These are phyloP conservation scores for Carpinus fangiana DNA, from an alignment of 306 rosid genomes.

Conservation along the genomic window DNA sequence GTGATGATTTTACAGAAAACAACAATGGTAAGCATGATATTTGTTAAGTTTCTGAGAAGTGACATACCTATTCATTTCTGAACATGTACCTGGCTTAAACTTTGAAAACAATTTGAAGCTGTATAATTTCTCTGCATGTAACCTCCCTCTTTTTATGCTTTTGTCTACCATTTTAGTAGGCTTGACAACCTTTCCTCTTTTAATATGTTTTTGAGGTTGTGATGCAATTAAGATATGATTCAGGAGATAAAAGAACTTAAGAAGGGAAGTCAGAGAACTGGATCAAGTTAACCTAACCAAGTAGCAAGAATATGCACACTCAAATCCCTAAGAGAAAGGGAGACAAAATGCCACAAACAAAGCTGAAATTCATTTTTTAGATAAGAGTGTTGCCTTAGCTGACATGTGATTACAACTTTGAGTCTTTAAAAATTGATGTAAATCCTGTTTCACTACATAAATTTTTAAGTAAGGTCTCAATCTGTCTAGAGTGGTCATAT, in stretches of 20 bases:
- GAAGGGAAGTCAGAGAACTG: background rate
- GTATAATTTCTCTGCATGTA: background rate
- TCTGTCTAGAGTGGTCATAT: background rate
- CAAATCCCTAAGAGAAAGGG: background rate
- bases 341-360: background rate
- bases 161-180: background rate
- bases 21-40: slow-evolving; percentile 56
- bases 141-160: background rate
- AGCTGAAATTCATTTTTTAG: background rate
- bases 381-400: background rate
- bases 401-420: background rate
- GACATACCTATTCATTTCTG: background rate
- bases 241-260: background rate
- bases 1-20: slow-evolving; percentile 66
- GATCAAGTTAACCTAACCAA: background rate
- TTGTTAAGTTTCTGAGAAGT: slow-evolving; percentile 14
- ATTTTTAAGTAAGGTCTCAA: background rate
- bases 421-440: background rate
- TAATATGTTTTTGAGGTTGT: background rate
- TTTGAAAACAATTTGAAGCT: background rate
- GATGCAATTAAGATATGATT: no score
- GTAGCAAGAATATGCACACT: background rate
- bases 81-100: background rate
- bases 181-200: background rate
- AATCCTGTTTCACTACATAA: no score